Percentiles rank a stretch among this genome's conserved stretches.
Conservation (phyloP, 768 basidiomycete genomes). For the Phallus indusiatus region DNA sequence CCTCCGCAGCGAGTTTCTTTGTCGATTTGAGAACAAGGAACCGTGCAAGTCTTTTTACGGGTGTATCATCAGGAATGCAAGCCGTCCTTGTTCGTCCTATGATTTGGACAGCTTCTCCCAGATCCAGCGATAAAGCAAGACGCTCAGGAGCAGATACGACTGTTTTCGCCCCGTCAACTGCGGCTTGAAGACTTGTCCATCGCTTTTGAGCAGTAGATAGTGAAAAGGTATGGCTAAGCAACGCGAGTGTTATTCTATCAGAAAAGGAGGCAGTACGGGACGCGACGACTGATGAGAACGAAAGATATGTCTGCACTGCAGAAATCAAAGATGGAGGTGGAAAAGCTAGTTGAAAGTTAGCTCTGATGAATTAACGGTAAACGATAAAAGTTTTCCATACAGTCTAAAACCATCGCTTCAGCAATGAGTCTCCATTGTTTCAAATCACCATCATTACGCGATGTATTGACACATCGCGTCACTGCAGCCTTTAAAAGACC, state of each 20-base stretch:
- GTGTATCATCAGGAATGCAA: neutral
- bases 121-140: slow-evolving; percentile 42
- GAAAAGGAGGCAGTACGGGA: slow-evolving; percentile 23
- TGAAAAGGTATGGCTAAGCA: slow-evolving; percentile 40
- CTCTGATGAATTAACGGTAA: slow-evolving; percentile 13
- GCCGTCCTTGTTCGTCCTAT: slow-evolving; percentile 16
- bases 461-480: slow-evolving; percentile 30
- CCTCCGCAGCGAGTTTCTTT: slow-evolving; percentile 37
- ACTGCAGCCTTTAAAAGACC: slow-evolving; percentile 32
- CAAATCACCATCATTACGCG: slow-evolving; percentile 33
- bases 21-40: slow-evolving; percentile 43
- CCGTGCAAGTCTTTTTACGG: slow-evolving; percentile 28
- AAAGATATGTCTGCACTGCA: slow-evolving; percentile 45
- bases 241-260: slow-evolving; percentile 48
- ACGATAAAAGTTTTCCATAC: slow-evolving; percentile 15
- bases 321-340: slow-evolving; percentile 18
- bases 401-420: slow-evolving; percentile 34
- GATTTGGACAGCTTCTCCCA: slow-evolving; percentile 42
- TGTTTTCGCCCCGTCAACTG: slow-evolving; percentile 16
- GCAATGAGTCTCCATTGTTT: slow-evolving; percentile 34
- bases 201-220: slow-evolving; percentile 34
- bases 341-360: slow-evolving; percentile 12
- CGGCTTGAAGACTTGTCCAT: slow-evolving; percentile 29
- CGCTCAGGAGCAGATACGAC: slow-evolving; percentile 38
- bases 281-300: slow-evolving; percentile 33